Percentiles rank a stretch among this genome's conserved stretches.
Conservation (phyloP, 164 flowering plant species). For the Malania oleifera region DNA sequence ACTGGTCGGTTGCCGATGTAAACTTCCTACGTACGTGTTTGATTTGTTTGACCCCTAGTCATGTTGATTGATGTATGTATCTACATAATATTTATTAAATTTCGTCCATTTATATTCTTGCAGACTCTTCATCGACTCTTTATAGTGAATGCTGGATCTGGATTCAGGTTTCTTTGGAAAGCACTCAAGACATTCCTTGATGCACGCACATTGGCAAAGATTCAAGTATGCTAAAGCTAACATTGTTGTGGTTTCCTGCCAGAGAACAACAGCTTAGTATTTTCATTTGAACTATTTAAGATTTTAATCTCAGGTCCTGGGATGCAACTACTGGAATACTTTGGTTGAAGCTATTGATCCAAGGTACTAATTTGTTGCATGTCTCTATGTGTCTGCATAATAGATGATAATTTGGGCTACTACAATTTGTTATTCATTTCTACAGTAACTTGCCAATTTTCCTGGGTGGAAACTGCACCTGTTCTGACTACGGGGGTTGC, state of each 20-base stretch:
- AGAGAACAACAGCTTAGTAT: background rate
- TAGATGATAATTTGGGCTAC: background rate
- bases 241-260: background rate
- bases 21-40: too few relatives aligned
- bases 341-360: constrained; percentile 49
- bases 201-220: constrained; percentile 49
- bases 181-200: constrained; percentile 58
- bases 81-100: background rate
- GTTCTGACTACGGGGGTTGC: constrained; percentile 71
- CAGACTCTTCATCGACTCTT: constrained; percentile 65
- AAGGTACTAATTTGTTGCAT: constrained; percentile 30
- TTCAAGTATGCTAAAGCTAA: constrained; percentile 32
- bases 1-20: too few relatives aligned
- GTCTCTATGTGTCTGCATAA: background rate
- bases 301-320: constrained; percentile 45
- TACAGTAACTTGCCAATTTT: constrained; percentile 66
- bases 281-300: background rate
- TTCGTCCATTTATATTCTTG: constrained; percentile 3
- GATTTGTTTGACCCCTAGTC: too few relatives aligned
- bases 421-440: constrained; percentile 1
- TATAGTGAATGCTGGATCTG: constrained; percentile 73
- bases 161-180: constrained; percentile 63
- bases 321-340: constrained; percentile 39
- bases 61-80: too few relatives aligned
- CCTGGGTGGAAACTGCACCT: constrained; percentile 72